phyloP scores from a whole-genome alignment of 2,329 filamentous ascomycete species.

The Fusarium nisikadoi region DNA sequence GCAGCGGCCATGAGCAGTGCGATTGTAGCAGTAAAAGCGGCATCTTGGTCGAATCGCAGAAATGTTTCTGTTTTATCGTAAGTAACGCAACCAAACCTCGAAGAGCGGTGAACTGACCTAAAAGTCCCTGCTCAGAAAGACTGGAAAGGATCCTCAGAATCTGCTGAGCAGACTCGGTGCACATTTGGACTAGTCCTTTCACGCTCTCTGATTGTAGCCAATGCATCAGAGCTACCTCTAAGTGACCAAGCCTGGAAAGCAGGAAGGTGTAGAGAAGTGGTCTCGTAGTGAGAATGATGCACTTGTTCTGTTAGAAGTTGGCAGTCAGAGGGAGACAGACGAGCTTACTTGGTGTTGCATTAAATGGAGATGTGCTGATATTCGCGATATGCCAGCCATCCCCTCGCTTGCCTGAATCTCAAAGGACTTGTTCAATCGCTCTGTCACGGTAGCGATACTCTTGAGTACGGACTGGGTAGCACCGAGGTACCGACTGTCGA shows the following conservation, averaged over 20 bases:
- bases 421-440: slow-evolving; percentile 30
- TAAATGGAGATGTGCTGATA: slow-evolving; percentile 34
- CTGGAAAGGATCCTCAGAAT: slow-evolving; percentile 24
- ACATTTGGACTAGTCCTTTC: slow-evolving; percentile 19
- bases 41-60: slow-evolving; percentile 26
- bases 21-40: slow-evolving; percentile 48
- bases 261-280: slow-evolving; percentile 37
- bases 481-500: slow-evolving; percentile 35
- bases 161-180: slow-evolving; percentile 26
- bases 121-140: slow-evolving; percentile 28
- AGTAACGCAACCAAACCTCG: too few species aligned
- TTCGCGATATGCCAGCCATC: slow-evolving; percentile 25
- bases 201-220: slow-evolving; percentile 36
- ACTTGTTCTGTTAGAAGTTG: slow-evolving; percentile 9
- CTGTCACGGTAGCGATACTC: slow-evolving; percentile 33
- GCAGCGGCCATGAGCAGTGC: slow-evolving; percentile 52
- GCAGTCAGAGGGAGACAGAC: accelerated
- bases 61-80: not conserved
- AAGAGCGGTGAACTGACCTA: slow-evolving; percentile 1
- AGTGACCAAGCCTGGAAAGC: slow-evolving; percentile 30
- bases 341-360: slow-evolving; percentile 33
- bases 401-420: slow-evolving; percentile 29
- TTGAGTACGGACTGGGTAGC: slow-evolving; percentile 34
- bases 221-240: slow-evolving; percentile 33
- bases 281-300: slow-evolving; percentile 35